phyloP scores from a whole-genome alignment of 2,329 filamentous ascomycete genomes.

The Claviceps sp. region DNA sequence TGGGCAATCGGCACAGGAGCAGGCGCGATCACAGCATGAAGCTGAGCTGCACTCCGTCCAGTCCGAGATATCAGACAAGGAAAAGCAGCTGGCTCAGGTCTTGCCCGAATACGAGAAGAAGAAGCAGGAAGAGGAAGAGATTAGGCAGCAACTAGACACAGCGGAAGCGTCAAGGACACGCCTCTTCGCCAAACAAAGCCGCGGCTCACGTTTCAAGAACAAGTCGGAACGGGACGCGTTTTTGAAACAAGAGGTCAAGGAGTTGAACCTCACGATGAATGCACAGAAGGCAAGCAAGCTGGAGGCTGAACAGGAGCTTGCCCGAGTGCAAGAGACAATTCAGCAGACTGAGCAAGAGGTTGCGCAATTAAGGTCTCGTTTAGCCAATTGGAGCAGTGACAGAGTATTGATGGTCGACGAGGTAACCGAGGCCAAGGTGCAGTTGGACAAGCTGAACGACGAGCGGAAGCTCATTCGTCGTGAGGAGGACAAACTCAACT shows the following conservation, averaged over 20 bases:
- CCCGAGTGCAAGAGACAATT: conserved; percentile 57
- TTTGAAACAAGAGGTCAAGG: conserved; percentile 66
- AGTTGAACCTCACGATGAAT: conserved; percentile 62
- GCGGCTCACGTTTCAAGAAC: conserved; percentile 74
- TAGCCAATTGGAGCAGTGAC: conserved; percentile 68
- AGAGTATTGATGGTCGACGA: conserved; percentile 60
- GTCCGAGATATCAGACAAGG: conserved; percentile 59
- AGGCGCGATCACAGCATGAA: conserved; percentile 57
- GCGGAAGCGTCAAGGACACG: conserved; percentile 64
- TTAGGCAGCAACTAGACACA: conserved; percentile 59
- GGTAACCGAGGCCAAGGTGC: conserved; percentile 64
- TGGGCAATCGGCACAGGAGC: conserved; percentile 64
- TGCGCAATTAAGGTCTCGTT: conserved; percentile 51
- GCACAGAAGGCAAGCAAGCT: conserved; percentile 74
- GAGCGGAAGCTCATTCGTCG: conserved; percentile 78
- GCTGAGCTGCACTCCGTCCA: conserved; percentile 60
- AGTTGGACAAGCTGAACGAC: conserved; percentile 66
- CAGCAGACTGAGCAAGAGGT: conserved; percentile 60
- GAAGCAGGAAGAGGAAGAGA: conserved; percentile 57
- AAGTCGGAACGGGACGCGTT: conserved; percentile 80
- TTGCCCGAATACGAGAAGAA: conserved; percentile 62
- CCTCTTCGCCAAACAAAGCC: conserved; percentile 82
- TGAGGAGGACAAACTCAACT: conserved; percentile 77
- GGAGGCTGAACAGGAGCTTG: conserved; percentile 73
- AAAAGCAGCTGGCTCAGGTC: conserved; percentile 62